Conservation (phyloP, 768 basidiomycete genomes). For the Fistulinella prunicolor region DNA sequence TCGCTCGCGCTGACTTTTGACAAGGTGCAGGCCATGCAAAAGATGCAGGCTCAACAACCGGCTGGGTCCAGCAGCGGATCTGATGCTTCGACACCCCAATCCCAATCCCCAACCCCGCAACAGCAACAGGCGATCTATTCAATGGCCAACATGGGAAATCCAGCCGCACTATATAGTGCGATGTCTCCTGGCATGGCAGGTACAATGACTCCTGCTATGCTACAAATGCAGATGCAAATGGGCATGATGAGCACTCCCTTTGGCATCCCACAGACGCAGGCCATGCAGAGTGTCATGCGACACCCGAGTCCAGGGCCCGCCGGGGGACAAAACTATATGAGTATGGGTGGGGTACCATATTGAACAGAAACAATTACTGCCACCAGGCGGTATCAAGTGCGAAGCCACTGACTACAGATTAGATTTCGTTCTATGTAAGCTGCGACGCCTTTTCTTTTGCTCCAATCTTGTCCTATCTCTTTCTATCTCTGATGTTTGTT, state of each 20-base stretch:
- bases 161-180: constrained; percentile 39
- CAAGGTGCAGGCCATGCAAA: constrained; percentile 86
- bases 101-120: constrained; percentile 40
- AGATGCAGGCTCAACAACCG: constrained; percentile 41
- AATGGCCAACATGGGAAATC: constrained; percentile 41
- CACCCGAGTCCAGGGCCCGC: constrained; percentile 68
- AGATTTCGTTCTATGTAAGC: constrained; percentile 26
- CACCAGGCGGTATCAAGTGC: constrained; percentile 1
- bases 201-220: constrained; percentile 31
- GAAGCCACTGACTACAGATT: constrained; percentile 19
- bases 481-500: constrained; percentile 16
- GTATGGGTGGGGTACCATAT: constrained; percentile 35
- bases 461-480: constrained; percentile 19
- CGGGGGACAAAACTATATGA: constrained; percentile 45
- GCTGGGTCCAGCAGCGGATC: constrained; percentile 26
- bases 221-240: constrained; percentile 50
- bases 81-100: constrained; percentile 31
- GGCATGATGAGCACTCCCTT: constrained; percentile 48
- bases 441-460: constrained; percentile 4
- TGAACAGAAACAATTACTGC: constrained; percentile 20
- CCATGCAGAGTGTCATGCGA: constrained; percentile 87
- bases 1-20: constrained; percentile 8
- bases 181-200: constrained; percentile 32
- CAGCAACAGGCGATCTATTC: constrained; percentile 49
- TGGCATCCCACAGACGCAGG: constrained; percentile 55